phyloP scores from a whole-genome alignment of 306 rosid species.

The Cucumis melo region DNA sequence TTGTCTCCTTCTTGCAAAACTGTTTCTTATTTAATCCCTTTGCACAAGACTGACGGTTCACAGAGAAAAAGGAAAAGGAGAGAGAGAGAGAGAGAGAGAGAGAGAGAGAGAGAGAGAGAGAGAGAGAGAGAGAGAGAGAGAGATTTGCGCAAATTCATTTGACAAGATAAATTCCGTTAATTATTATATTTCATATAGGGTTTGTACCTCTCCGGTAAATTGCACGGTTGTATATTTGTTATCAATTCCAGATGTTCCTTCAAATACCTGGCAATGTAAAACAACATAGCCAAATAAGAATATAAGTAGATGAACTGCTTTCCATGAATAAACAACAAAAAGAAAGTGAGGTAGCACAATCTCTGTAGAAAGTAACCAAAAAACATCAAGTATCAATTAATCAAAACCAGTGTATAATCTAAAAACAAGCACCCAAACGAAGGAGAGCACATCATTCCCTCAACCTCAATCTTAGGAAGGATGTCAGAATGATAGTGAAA shows the following conservation, averaged over 20 bases:
- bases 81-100: too few relatives aligned
- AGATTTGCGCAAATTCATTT: neutral
- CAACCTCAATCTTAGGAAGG: neutral
- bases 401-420: neutral
- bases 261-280: conserved; percentile 58
- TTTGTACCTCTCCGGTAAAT: conserved; percentile 94
- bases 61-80: too few relatives aligned
- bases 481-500: neutral
- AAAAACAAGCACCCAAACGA: neutral
- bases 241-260: conserved; percentile 99
- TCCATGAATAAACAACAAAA: neutral
- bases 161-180: neutral
- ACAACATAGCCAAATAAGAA: conserved; percentile 1
- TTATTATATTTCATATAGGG: neutral
- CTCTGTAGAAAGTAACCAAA: neutral
- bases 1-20: neutral
- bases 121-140: neutral
- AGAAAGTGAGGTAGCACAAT: neutral
- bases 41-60: neutral
- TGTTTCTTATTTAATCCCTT: neutral
- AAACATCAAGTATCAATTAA: neutral
- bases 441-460: neutral
- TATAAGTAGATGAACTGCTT: neutral
- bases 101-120: neutral
- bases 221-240: conserved; percentile 94